Base-by-base conservation (phyloP, 179 eudicot species). In the Carnegiea gigantea region DNA sequence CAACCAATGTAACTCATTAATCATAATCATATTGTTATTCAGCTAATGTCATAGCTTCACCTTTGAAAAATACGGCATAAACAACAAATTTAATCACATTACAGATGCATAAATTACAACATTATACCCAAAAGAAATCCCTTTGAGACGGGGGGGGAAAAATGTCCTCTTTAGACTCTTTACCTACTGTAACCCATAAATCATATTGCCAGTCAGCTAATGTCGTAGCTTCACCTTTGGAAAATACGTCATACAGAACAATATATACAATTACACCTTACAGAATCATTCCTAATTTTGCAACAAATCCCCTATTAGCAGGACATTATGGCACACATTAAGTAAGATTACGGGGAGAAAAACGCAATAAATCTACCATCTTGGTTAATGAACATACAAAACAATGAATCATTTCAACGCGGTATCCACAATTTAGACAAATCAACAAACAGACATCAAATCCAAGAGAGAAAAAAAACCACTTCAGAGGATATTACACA, bases 361-460 rank as follows among this genome's bases (percentile, higher is more conserved):
- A 62, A n/a, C 23, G 68, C 30, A 9, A 57, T 62, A 57, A 57
- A 57, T 57, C n/a, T 18, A 20, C 62, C 5, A 48, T 0, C 44
- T 40, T 40, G 44, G 4, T 40, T 7, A 2, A 40, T 38, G 43
- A 3, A 38, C 43, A 38, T 38, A 38, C 30, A 38, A 48, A 48
- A 9, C 1, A 48, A 48, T 48, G 13, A 53, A 53, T 15, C 21
- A 53, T 53, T 53, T 17, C 60, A 13, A 53, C 6, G 60, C 20
- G 21, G 13, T 15, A 53, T 53, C 21, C 49, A 74, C 17, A 23
- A 48, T 70, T 57, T 46, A 71, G 48, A n/a, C 73, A 77, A 9
- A 65, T 49, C 6, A 43, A 78, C 9, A 81, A 75, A 13, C 68
- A 83, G n/a, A 40, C 11, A 65, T 13, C 21, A 51, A 26, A 44